Base-by-base conservation (phyloP, 2,329 filamentous ascomycete species). In the Claviceps paspali region DNA sequence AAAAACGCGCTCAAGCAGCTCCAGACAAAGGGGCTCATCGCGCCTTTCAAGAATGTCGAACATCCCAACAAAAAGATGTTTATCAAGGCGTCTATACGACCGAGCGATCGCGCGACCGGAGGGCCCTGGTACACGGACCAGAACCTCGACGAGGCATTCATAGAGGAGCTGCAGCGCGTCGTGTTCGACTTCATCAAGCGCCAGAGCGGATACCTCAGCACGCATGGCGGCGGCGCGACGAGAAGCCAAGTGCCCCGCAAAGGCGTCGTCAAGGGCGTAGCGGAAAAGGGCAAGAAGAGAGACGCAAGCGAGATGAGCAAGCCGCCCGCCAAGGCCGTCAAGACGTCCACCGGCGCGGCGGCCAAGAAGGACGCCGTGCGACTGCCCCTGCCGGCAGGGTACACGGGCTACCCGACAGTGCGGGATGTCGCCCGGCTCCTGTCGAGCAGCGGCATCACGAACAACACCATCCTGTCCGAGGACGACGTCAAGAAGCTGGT, bases 91-190 rank as follows among this genome's bases (percentile, higher is more conserved):
- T 79, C 79, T 44, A 72, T 98, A 42, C 75, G 77, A 9, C 88
- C 91, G 0, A 84, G 80, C 38, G 87, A 95, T 43, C 82, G 91
- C 43, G 83, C 92, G 33, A 93, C 86, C 0, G 91, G 91, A 33
- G 91, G 91, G 2, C 82, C 85, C 7, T 98, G 88, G 84, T 95
- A 91, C 56, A 87, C 83, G 6, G 86, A 94, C 44, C 83, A 85
- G 36, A 82, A 87, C 45, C 70, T 96, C 10, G 91, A 98, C 58
- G 79, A 82, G 45, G 82, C 81, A 41, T 84, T 98, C 54, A 87
- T 96, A 49, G 76, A 82, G 39, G 75, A 76, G 29, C 66, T 95
- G 35, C 74, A 82, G 42, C 69, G 73, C 15, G 71, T 82, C 41
- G 73, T 93, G 36, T 82, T 84, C 48, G 73, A 79, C 45, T 78